Percentiles rank a stretch among this genome's conserved stretches.
Conservation (phyloP, 257 asterid genomes). For the Nicotiana sylvestris region DNA sequence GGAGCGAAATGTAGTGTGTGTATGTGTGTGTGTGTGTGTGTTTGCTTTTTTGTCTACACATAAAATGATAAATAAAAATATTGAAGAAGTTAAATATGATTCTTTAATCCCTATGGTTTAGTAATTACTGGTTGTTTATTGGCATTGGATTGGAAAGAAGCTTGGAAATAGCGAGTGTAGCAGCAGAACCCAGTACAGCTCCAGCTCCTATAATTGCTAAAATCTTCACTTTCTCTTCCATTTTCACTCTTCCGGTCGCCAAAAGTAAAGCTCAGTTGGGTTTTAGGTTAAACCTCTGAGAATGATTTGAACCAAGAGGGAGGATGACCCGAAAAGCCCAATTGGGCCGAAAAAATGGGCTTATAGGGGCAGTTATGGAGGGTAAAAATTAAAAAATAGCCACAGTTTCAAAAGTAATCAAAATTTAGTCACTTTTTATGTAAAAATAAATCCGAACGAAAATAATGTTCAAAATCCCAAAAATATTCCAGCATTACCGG, state of each 20-base stretch:
- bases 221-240: conserved; percentile 59
- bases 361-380: too few species aligned
- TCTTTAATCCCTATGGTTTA: not conserved
- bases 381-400: too few species aligned
- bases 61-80: not conserved
- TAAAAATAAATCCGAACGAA: too few species aligned
- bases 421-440: too few species aligned
- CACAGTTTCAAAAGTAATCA: too few species aligned
- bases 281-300: not conserved
- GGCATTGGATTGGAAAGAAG: conserved; percentile 39
- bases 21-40: not conserved
- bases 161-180: conserved; percentile 57
- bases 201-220: conserved; percentile 62
- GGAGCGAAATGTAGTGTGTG: not conserved
- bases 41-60: too few species aligned
- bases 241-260: conserved; percentile 9
- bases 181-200: conserved; percentile 67
- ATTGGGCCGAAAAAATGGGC: not conserved
- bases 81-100: not conserved
- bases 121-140: not conserved
- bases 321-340: not conserved
- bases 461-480: too few species aligned
- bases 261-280: not conserved
- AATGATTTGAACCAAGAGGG: not conserved
- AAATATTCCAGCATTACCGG: too few species aligned